Conservation (phyloP, 306 rosid species). For the Elaeagnus macrophylla region DNA sequence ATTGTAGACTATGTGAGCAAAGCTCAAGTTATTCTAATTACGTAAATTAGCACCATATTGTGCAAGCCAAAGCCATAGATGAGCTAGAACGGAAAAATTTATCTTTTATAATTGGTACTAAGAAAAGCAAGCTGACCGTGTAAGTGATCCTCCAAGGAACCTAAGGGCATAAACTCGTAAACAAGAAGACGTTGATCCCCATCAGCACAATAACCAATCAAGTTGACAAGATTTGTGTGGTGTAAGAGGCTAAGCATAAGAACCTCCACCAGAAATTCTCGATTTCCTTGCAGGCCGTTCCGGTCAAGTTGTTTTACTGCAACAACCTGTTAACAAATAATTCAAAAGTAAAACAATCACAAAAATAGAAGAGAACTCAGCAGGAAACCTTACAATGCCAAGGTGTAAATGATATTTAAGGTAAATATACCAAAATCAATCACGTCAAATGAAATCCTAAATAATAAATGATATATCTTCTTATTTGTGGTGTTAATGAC, state of each 20-base stretch:
- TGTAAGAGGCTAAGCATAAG: conserved; percentile 99
- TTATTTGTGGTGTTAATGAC: background rate
- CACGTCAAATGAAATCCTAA: conserved; percentile 6
- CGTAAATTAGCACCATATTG: background rate
- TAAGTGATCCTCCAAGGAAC: conserved; percentile 98
- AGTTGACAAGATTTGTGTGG: conserved; percentile 91
- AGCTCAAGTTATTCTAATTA: background rate
- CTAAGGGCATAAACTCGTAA: conserved; percentile 95
- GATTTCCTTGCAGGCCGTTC: conserved; percentile 69
- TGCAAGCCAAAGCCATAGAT: background rate
- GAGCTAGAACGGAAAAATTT: background rate
- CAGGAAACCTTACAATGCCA: conserved; percentile 1
- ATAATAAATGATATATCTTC: background rate
- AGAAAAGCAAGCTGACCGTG: conserved; percentile 63
- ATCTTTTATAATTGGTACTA: conserved; percentile 2
- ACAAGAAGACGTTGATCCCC: conserved; percentile 82
- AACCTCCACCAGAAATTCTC: conserved; percentile 95
- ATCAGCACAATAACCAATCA: conserved; percentile 89
- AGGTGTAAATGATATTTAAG: background rate
- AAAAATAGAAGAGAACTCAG: conserved; percentile 10
- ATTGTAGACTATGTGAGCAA: too few species aligned
- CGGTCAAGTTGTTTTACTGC: conserved; percentile 85
- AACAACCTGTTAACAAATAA: conserved; percentile 47
- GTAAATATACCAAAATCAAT: conserved; percentile 6
- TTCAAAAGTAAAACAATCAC: conserved; percentile 10